Evolutionary conservation across 169 alveolate species (phyloP).

Genomic region (Cryptosporidium muris): DNA sequence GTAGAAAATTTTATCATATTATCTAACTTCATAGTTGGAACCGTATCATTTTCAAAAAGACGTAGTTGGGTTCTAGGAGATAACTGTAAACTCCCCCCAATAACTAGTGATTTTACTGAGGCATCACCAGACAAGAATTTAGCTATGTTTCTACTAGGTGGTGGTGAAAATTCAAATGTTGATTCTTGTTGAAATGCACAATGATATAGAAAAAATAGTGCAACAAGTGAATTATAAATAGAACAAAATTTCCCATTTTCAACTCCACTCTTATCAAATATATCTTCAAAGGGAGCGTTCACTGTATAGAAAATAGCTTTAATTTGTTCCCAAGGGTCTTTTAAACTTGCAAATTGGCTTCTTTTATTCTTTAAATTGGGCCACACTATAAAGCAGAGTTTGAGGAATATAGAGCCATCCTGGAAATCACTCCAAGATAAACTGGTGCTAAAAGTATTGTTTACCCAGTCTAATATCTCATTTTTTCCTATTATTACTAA

Average conservation of each 20-base stretch:
- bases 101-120: constrained; percentile 38
- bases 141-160: constrained; percentile 35
- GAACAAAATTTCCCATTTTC: constrained; percentile 47
- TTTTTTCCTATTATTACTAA: constrained; percentile 49
- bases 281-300: constrained; percentile 20
- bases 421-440: constrained; percentile 46
- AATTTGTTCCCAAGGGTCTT: constrained; percentile 44
- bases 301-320: constrained; percentile 56
- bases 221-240: constrained; percentile 21
- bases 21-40: background rate
- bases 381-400: constrained; percentile 61
- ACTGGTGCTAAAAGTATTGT: constrained; percentile 19
- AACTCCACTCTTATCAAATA: constrained; percentile 51
- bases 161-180: constrained; percentile 62
- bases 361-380: constrained; percentile 30
- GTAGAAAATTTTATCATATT: background rate
- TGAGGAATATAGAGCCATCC: constrained; percentile 17
- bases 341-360: constrained; percentile 8
- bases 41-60: constrained; percentile 61
- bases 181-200: constrained; percentile 66
- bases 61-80: constrained; percentile 65
- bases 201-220: constrained; percentile 57
- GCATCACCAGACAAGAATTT: constrained; percentile 64
- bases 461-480: constrained; percentile 47
- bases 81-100: constrained; percentile 61